Conservation (phyloP, 2,329 filamentous ascomycete genomes). For the Grosmannia clavigera region DNA sequence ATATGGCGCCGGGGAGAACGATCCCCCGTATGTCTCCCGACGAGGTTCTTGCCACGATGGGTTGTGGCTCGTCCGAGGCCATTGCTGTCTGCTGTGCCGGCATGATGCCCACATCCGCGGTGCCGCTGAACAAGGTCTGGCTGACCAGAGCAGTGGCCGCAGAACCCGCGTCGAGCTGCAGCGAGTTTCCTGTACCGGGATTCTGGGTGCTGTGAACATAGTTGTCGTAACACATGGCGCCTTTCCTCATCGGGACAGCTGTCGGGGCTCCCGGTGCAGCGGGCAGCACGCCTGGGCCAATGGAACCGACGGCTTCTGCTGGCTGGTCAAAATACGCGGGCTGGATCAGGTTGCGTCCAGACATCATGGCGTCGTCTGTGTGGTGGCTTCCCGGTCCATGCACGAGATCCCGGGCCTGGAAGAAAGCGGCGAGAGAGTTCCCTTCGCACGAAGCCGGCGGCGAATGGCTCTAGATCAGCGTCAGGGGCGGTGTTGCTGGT, state of each 20-base stretch:
- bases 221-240: neutral
- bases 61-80: neutral
- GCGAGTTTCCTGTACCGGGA: neutral
- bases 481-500: neutral
- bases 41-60: neutral
- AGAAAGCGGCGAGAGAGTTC: neutral
- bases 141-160: neutral
- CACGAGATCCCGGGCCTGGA: neutral
- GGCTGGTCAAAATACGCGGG: neutral
- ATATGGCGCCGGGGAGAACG: neutral
- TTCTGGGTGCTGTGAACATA: neutral
- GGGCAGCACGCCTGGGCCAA: neutral
- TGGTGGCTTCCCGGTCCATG: neutral
- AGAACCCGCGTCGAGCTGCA: neutral
- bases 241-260: neutral
- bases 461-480: neutral
- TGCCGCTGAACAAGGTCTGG: neutral
- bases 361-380: neutral
- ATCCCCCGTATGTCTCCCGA: neutral
- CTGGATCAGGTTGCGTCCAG: neutral
- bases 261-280: neutral
- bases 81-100: neutral
- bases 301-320: neutral
- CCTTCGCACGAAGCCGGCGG: neutral
- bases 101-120: neutral